phyloP scores from a whole-genome alignment of 1,284 basidiomycete species.

The Ustilago curta region DNA sequence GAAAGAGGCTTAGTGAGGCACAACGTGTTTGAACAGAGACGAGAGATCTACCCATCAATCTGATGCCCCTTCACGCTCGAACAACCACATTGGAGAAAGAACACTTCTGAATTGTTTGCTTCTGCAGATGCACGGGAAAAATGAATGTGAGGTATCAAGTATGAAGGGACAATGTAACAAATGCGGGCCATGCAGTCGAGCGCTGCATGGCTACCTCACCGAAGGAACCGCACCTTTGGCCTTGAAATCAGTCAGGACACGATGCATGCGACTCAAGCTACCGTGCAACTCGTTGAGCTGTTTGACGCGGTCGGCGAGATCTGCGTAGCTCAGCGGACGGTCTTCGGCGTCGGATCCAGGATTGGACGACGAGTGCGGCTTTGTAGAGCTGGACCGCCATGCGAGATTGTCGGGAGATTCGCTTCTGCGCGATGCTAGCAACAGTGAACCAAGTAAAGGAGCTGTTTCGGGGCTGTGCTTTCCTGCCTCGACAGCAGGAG shows the following conservation, averaged over 20 bases:
- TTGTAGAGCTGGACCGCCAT: constrained; percentile 19
- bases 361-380: neutral
- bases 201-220: neutral
- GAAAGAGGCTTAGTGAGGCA: neutral
- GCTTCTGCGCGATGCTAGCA: constrained; percentile 18
- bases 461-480: neutral
- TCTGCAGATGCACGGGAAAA: neutral
- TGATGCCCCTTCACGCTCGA: neutral
- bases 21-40: too few relatives aligned
- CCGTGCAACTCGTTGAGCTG: constrained; percentile 38
- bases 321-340: constrained; percentile 37
- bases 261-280: constrained; percentile 45
- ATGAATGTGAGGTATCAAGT: neutral
- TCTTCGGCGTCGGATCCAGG: neutral
- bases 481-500: neutral
- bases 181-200: too few relatives aligned
- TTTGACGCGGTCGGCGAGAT: constrained; percentile 28
- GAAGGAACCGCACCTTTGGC: constrained; percentile 8
- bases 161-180: neutral
- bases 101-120: neutral
- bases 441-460: constrained; percentile 1
- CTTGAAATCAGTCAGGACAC: constrained; percentile 46
- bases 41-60: too few relatives aligned
- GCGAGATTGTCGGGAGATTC: constrained; percentile 35
- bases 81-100: neutral